phyloP scores from a whole-genome alignment of 1,284 basidiomycete genomes.

The Melanopsichium pennsylvanicum region DNA sequence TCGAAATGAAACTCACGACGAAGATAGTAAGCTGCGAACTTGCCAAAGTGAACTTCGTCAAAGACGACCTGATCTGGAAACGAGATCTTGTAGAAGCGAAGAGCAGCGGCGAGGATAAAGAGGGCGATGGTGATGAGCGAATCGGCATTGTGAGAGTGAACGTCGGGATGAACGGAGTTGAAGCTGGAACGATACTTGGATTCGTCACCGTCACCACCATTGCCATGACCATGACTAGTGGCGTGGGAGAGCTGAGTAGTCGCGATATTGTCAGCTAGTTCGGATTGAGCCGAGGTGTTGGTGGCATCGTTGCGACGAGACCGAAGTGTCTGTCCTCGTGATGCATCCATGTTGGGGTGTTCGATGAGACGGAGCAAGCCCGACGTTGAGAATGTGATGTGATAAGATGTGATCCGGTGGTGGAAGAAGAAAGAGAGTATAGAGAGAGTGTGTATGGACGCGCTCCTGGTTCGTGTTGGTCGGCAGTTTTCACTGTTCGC shows the following conservation, averaged over 20 bases:
- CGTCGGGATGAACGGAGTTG: conserved; percentile 7
- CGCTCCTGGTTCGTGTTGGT: too few relatives aligned
- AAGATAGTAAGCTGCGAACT: conserved; percentile 64
- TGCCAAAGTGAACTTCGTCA: conserved; percentile 66
- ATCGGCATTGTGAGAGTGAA: conserved; percentile 29
- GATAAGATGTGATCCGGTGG: too few relatives aligned
- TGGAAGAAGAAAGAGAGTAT: too few relatives aligned
- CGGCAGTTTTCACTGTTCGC: too few relatives aligned
- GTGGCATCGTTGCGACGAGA: conserved; percentile 18
- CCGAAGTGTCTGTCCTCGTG: conserved; percentile 29
- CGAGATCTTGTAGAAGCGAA: conserved; percentile 51
- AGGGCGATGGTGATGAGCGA: conserved; percentile 30
- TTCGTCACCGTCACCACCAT: conserved; percentile 1
- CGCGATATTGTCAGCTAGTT: background rate
- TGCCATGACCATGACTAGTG: too few relatives aligned
- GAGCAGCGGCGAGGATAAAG: conserved; percentile 39
- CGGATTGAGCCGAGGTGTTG: background rate
- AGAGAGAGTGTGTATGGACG: too few relatives aligned
- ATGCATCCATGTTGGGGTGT: conserved; percentile 23
- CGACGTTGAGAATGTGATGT: too few relatives aligned
- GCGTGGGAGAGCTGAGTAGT: background rate
- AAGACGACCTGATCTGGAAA: conserved; percentile 63
- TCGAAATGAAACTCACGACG: conserved; percentile 87
- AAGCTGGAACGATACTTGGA: conserved; percentile 11
- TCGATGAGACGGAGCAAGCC: too few relatives aligned